Conservation (phyloP, 371 early-diverging fungal species). For the Gilbertella persicaria region DNA sequence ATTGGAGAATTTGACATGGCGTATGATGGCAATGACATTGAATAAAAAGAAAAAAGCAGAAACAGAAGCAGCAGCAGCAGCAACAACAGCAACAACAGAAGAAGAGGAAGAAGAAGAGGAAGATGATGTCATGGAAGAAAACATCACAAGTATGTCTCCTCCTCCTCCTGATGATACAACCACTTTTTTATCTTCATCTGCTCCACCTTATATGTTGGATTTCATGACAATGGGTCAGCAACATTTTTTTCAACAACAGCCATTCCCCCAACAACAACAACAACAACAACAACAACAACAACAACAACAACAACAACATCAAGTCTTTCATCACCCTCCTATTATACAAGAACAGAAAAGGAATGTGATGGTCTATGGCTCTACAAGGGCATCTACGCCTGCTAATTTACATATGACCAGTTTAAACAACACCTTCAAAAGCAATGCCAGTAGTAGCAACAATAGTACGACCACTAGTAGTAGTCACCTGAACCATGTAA, state of each 20-base stretch:
- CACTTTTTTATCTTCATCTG: constrained; percentile 29
- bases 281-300: constrained; percentile 12
- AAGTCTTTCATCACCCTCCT: constrained; percentile 3
- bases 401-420: constrained; percentile 4
- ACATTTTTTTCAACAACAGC: not conserved
- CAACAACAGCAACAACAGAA: not conserved
- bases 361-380: constrained; percentile 39
- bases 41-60: constrained; percentile 45
- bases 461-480: constrained; percentile 1
- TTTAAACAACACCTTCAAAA: not conserved
- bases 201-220: constrained; percentile 36
- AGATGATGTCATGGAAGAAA: constrained; percentile 10
- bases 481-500: not conserved
- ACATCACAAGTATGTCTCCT: constrained; percentile 12
- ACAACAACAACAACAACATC: constrained; percentile 3
- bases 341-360: constrained; percentile 11
- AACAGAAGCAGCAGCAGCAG: constrained; percentile 19
- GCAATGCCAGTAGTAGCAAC: not conserved
- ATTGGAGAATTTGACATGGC: constrained; percentile 67
- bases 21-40: constrained; percentile 64
- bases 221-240: constrained; percentile 17
- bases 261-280: not conserved
- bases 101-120: not conserved
- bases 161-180: constrained; percentile 32
- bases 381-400: constrained; percentile 28